Percentiles rank a stretch among this genome's conserved stretches.
These are phyloP conservation scores for Stylosanthes scabra DNA, from an alignment of 331 rosid species.

Conservation along the genomic window DNA sequence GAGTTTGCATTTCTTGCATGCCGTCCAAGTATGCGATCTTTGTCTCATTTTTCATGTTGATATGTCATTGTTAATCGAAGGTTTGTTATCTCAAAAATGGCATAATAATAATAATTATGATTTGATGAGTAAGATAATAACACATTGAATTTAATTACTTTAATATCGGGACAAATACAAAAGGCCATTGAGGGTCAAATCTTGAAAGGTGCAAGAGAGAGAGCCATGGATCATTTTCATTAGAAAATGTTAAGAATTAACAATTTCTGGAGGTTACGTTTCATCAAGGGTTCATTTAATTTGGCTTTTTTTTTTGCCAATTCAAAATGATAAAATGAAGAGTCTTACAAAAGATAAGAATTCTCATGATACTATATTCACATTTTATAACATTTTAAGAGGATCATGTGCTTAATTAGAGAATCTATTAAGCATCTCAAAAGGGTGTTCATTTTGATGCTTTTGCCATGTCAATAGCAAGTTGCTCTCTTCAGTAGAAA, in stretches of 20 bases:
- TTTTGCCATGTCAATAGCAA: too few relatives aligned
- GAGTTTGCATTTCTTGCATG: neutral
- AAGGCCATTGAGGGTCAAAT: neutral
- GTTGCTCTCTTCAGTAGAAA: too few relatives aligned
- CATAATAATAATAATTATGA: neutral
- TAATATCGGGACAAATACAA: neutral
- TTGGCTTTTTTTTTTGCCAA: too few relatives aligned
- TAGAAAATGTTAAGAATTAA: neutral
- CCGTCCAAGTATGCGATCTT: conserved; percentile 5
- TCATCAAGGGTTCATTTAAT: neutral
- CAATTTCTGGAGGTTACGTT: neutral
- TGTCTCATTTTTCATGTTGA: neutral
- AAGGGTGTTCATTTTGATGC: too few relatives aligned
- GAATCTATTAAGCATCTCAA: too few relatives aligned
- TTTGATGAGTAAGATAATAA: neutral
- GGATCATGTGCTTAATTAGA: too few relatives aligned
- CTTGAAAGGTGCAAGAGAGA: neutral
- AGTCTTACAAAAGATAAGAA: neutral
- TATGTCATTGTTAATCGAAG: neutral
- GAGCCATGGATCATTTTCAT: neutral
- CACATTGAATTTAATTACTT: neutral
- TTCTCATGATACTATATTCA: too few relatives aligned
- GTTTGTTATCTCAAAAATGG: neutral
- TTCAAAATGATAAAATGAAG: neutral
- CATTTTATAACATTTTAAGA: too few relatives aligned